Percentiles rank a stretch among this genome's conserved stretches.
Evolutionary conservation across 371 early-diverging fungal genomes (phyloP).

Genomic region (Syncephalis plumigaleata): DNA sequence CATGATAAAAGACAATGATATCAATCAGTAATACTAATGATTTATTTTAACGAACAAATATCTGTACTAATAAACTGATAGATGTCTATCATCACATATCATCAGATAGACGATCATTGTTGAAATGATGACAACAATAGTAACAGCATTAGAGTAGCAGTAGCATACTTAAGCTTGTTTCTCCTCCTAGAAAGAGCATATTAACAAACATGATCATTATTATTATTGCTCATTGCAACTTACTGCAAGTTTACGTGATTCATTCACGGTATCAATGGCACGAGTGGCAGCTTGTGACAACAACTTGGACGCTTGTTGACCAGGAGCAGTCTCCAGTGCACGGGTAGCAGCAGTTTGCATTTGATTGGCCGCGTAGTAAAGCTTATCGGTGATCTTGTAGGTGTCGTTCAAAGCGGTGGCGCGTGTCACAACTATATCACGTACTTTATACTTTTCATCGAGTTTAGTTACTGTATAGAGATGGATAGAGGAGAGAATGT

Average conservation of each 20-base stretch:
- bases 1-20: no score
- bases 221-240: no score
- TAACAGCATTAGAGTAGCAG: no score
- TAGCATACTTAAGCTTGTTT: no score
- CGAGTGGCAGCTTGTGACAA: conserved; percentile 28
- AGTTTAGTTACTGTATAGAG: conserved; percentile 11
- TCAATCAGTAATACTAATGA: no score
- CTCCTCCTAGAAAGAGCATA: no score
- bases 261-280: conserved; percentile 35
- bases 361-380: conserved; percentile 20
- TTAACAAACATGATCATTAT: no score
- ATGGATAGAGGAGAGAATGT: background rate
- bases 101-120: no score
- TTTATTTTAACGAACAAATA: no score
- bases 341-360: conserved; percentile 23
- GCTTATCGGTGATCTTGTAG: conserved; percentile 36
- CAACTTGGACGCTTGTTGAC: conserved; percentile 29
- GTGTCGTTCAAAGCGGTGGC: conserved; percentile 30
- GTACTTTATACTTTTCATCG: conserved; percentile 36
- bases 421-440: conserved; percentile 18
- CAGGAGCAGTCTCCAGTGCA: conserved; percentile 36
- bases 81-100: no score
- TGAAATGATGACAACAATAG: no score
- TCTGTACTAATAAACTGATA: no score
- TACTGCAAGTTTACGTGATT: conserved; percentile 31